These are phyloP conservation scores for Acer saccharum DNA, from an alignment of 345 rosid species.

Conservation along the genomic window DNA sequence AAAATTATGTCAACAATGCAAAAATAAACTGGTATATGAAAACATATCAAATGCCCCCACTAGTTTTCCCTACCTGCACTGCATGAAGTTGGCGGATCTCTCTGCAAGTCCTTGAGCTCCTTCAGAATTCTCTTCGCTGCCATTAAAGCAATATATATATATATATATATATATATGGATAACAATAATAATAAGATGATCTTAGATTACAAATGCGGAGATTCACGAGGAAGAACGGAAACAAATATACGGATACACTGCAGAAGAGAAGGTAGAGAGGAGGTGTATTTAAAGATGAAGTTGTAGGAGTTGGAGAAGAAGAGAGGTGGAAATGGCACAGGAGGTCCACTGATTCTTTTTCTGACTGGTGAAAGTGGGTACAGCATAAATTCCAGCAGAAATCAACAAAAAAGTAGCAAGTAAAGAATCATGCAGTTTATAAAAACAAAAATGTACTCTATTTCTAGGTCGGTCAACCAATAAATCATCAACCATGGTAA, in stretches of 20 bases:
- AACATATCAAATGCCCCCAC: background rate
- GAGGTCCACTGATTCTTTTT: conserved; percentile 28
- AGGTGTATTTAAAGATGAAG: conserved; percentile 36
- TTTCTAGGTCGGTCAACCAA: conserved; percentile 15
- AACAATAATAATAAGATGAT: background rate
- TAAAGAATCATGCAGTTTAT: conserved; percentile 12
- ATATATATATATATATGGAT: background rate
- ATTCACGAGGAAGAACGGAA: background rate
- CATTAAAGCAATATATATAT: conserved; percentile 27
- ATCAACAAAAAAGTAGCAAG: conserved; percentile 21
- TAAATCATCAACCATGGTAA: background rate
- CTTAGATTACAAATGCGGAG: background rate
- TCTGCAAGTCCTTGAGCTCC: conserved; percentile 65
- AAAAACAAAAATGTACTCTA: background rate
- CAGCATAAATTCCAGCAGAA: conserved; percentile 46
- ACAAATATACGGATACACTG: background rate
- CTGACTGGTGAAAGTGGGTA: conserved; percentile 35
- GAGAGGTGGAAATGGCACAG: no score
- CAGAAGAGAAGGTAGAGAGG: conserved; percentile 7
- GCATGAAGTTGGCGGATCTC: conserved; percentile 77
- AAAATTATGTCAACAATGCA: background rate
- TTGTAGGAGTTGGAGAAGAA: conserved; percentile 9
- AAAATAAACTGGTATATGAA: background rate
- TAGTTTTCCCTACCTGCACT: conserved; percentile 53
- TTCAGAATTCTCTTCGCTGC: conserved; percentile 66